A percentile compares a stretch with the other conserved stretches of the same genome.
phyloP scores from a whole-genome alignment of 2,329 filamentous ascomycete species.

The Fusarium liriodendri region DNA sequence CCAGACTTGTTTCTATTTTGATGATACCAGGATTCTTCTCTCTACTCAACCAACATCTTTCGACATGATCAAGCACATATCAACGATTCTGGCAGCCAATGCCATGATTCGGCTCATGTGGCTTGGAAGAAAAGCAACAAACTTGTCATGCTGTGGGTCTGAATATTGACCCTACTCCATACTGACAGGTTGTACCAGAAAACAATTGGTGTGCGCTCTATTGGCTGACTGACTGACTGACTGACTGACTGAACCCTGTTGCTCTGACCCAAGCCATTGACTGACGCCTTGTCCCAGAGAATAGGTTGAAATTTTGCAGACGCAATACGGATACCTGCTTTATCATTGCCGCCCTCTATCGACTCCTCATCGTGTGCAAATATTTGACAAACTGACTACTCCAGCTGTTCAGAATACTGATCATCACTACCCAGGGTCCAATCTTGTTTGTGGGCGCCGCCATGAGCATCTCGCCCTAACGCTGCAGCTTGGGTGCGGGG shows the following conservation, averaged over 20 bases:
- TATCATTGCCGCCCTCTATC: background rate
- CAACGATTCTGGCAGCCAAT: constrained; percentile 17
- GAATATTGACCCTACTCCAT: constrained; percentile 27
- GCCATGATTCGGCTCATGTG: constrained; percentile 15
- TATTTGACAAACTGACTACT: background rate
- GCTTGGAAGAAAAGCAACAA: constrained; percentile 17
- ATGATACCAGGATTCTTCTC: constrained; percentile 36
- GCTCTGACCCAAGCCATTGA: background rate
- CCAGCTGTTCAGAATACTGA: background rate
- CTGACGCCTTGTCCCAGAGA: background rate
- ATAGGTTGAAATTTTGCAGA: background rate
- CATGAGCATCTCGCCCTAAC: background rate
- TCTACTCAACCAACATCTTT: constrained; percentile 8
- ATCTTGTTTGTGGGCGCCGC: background rate
- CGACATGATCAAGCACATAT: constrained; percentile 35
- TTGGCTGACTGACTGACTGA: background rate
- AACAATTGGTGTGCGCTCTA: constrained; percentile 3
- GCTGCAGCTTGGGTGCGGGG: background rate
- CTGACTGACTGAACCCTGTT: background rate
- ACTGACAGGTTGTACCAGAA: constrained; percentile 25
- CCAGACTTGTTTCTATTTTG: constrained; percentile 14
- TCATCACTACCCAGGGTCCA: background rate
- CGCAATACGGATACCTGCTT: background rate
- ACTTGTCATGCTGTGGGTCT: constrained; percentile 29
- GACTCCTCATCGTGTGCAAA: background rate